Conservation (phyloP, 352 stramenopile species). For the Pythium diclinum region DNA sequence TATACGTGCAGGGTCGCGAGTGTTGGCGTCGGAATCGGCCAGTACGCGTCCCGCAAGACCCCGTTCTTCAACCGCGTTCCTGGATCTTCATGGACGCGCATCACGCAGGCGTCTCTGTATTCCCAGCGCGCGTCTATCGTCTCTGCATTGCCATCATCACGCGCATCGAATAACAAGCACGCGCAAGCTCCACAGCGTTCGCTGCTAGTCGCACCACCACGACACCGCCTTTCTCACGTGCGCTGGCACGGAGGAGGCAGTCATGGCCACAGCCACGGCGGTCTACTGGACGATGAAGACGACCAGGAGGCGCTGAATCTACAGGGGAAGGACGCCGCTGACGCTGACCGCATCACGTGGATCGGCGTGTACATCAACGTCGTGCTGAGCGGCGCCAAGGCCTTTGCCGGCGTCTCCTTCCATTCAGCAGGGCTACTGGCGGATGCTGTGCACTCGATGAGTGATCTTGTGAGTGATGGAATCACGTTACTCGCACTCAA, state of each 20-base stretch:
- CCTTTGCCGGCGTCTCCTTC: constrained; percentile 61
- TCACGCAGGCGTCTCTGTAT: constrained; percentile 1
- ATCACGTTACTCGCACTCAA: constrained; percentile 92
- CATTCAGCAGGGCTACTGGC: constrained; percentile 90
- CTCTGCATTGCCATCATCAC: neutral
- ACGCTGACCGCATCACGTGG: constrained; percentile 69
- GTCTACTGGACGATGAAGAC: constrained; percentile 24
- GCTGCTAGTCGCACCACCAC: neutral
- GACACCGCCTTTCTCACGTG: constrained; percentile 2
- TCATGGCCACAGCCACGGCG: constrained; percentile 30
- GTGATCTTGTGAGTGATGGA: constrained; percentile 93
- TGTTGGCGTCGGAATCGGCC: constrained; percentile 25
- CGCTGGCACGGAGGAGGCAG: constrained; percentile 15
- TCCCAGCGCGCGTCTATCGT: neutral
- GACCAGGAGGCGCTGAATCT: constrained; percentile 30
- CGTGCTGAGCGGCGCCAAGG: constrained; percentile 61
- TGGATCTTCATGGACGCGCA: neutral
- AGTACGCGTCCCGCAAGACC: constrained; percentile 10
- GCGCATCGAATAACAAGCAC: no score
- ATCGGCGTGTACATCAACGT: constrained; percentile 67
- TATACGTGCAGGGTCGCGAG: constrained; percentile 6
- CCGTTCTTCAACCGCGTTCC: neutral
- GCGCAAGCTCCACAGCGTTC: neutral
- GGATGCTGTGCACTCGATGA: constrained; percentile 93
- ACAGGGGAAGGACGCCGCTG: constrained; percentile 32